Percentiles rank a stretch among this genome's conserved stretches.
phyloP scores from a whole-genome alignment of 768 basidiomycete genomes.

The Rhizopogon vesiculosus region DNA sequence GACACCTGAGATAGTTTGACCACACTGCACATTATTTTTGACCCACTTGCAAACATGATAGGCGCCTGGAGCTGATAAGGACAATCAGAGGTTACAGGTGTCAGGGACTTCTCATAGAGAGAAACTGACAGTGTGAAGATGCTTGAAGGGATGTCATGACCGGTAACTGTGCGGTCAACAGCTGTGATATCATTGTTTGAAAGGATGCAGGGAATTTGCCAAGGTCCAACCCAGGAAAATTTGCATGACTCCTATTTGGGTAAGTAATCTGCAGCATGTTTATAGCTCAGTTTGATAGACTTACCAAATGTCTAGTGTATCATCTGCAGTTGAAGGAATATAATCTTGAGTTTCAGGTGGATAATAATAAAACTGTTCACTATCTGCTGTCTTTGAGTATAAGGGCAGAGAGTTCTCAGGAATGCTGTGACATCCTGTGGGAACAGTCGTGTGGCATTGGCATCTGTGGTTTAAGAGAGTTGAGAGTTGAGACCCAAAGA shows the following conservation, averaged over 20 bases:
- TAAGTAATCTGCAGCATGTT: background rate
- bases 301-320: background rate
- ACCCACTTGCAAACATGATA: slow-evolving; percentile 17
- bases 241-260: background rate
- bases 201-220: background rate
- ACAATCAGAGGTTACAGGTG: background rate
- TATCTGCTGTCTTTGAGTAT: background rate
- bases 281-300: too few relatives aligned
- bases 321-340: background rate
- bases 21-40: slow-evolving; percentile 13
- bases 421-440: background rate
- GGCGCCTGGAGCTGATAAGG: background rate
- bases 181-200: background rate
- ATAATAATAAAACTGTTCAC: background rate
- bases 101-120: background rate
- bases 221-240: background rate
- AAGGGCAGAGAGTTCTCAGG: background rate
- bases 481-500: background rate
- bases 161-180: background rate
- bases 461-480: too few relatives aligned
- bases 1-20: slow-evolving; percentile 15
- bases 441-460: background rate
- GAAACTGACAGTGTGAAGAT: background rate
- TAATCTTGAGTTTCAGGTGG: background rate
- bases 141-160: background rate